Evolutionary conservation across 2,329 filamentous ascomycete genomes (phyloP).

Genomic region (Lasiodiplodia sp.): DNA sequence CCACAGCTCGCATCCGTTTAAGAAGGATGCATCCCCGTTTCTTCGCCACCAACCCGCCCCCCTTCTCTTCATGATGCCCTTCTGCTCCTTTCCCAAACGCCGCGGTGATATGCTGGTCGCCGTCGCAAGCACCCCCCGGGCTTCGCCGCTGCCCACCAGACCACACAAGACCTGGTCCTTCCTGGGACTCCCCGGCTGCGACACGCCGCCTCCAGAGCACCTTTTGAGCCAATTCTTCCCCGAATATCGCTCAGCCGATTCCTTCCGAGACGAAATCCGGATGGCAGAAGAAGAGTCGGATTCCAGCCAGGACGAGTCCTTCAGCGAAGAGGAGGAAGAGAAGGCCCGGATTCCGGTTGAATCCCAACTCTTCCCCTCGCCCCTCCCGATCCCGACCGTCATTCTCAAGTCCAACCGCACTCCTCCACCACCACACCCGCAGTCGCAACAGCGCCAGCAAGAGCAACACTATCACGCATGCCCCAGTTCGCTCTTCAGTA

Average conservation of each 20-base stretch:
- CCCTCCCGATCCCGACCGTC: neutral
- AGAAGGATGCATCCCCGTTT: neutral
- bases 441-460: neutral
- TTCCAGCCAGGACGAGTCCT: neutral
- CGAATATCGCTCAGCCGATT: neutral
- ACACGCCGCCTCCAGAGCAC: slow-evolving; percentile 9
- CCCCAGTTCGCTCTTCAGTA: neutral
- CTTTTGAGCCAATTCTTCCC: neutral
- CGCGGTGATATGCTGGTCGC: slow-evolving; percentile 13
- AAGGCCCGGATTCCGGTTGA: neutral
- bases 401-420: neutral
- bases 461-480: neutral
- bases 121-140: slow-evolving; percentile 5
- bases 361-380: neutral
- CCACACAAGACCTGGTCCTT: slow-evolving; percentile 15
- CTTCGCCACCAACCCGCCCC: neutral
- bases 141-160: neutral
- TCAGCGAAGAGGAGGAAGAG: neutral
- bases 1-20: neutral
- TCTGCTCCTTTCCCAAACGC: slow-evolving; percentile 6
- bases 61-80: neutral
- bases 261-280: neutral
- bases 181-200: neutral
- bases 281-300: neutral
- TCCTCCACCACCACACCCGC: neutral